phyloP scores from a whole-genome alignment of 208 protist genomes.

The Wallacemonas sp. region DNA sequence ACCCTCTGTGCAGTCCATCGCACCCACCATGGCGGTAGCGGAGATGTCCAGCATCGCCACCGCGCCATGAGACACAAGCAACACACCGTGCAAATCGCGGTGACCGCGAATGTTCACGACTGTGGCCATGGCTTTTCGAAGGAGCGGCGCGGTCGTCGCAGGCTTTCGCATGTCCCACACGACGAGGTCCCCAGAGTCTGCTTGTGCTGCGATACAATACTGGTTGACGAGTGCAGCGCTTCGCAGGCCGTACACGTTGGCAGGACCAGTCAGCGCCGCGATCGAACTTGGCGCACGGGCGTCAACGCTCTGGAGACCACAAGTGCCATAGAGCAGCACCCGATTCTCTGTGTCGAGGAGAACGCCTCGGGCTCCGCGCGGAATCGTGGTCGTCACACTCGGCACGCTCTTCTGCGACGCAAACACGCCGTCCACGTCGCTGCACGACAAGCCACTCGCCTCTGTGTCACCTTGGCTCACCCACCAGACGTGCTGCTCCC shows the following conservation, averaged over 20 bases:
- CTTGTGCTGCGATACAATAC: neutral
- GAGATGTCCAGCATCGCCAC: slow-evolving; percentile 35
- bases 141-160: neutral
- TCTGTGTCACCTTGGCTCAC: neutral
- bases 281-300: neutral
- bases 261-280: neutral
- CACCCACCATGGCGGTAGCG: slow-evolving; percentile 21
- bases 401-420: neutral
- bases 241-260: neutral
- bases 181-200: neutral
- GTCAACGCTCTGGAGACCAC: neutral
- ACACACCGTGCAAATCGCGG: slow-evolving; percentile 6
- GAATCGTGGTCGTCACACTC: neutral
- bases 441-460: neutral
- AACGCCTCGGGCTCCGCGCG: neutral
- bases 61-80: slow-evolving; percentile 34
- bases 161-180: neutral
- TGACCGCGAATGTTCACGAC: neutral
- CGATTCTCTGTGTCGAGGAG: neutral
- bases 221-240: slow-evolving; percentile 1
- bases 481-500: neutral
- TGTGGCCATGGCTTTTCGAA: neutral
- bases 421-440: neutral
- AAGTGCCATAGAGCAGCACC: neutral
- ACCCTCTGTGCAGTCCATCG: slow-evolving; percentile 36